phyloP scores from a whole-genome alignment of 179 eudicot species.

The Heliamphora pulchella region DNA sequence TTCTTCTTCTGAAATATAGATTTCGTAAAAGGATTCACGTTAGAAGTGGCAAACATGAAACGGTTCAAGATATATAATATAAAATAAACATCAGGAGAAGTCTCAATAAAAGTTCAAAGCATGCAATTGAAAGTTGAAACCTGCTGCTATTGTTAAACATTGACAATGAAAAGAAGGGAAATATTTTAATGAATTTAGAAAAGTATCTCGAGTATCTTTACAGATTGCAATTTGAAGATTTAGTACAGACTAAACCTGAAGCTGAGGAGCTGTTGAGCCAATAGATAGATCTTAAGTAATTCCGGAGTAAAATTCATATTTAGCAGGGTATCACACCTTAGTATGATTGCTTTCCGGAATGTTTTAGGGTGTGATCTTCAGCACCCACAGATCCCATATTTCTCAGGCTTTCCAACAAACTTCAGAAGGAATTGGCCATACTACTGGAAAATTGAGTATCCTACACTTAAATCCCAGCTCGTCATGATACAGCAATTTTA shows the following conservation, averaged over 20 bases:
- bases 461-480: not conserved
- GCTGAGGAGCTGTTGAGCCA: not conserved
- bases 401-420: not conserved
- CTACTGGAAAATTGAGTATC: not conserved
- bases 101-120: not conserved
- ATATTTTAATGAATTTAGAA: not conserved
- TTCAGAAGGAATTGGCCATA: not conserved
- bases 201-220: not conserved
- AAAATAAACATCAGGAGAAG: not conserved
- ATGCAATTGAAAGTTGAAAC: not conserved
- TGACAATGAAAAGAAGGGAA: not conserved
- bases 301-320: not conserved
- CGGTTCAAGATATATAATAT: not conserved
- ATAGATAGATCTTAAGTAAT: not conserved
- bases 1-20: conserved; percentile 74
- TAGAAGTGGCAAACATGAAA: conserved; percentile 12
- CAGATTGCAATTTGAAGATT: not conserved
- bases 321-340: not conserved
- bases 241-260: not conserved
- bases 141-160: not conserved
- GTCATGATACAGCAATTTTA: not conserved
- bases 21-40: conserved; percentile 21
- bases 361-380: not conserved
- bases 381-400: not conserved
- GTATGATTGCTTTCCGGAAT: not conserved